Evolutionary conservation across 2,329 filamentous ascomycete species (phyloP), one percentile per base, ranked within the genome.

Genomic region (Cryphonectria radicalis): DNA sequence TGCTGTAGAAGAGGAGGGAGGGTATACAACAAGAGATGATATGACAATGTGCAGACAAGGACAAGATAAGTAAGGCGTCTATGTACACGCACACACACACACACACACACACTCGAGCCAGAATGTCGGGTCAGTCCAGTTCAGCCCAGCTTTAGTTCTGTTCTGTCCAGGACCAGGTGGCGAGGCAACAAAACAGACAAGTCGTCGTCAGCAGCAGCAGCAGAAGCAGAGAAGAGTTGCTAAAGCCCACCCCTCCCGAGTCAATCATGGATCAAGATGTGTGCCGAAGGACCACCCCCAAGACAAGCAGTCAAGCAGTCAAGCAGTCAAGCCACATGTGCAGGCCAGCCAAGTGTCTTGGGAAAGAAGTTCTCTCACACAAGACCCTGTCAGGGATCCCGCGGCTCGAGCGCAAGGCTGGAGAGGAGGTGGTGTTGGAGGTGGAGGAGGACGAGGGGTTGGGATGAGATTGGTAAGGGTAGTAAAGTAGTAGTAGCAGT

Each of bases 261-360:
- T 32, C 32, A 32, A 32, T 32, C 32, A 32, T 72, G 67, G 50
- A 72, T 69, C 70, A 72, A 32, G 67, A 63, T 40, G 35, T 25
- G 40, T 32, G 32, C 37, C 37, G 37, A 43, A n/a, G 28, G 17
- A 46, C 43, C 43, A 14, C 17, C 17, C 17, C 17, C 22, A 63
- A 42, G 35, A 28, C 35, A 42, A 50, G 25, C 63, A 55, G 50
- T 65, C 55, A 63, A 55, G n/a, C 14, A 40, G 42, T 64, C 55
- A 28, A 59, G 35, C 70, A 40, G 71, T 68, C 68, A 72, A 72
- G 68, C 68, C 71, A 71, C 71, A 73, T 50, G 53, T 17, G 68
- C 66, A 59, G 55, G 69, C 66, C 46, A 66, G 69, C 66, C 66
- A 71, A 69, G 59, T 53, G 66, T 69, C 63, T 69, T 70, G 68